phyloP scores from a whole-genome alignment of 2,329 filamentous ascomycete genomes.

The Tolypocladium inflatum region DNA sequence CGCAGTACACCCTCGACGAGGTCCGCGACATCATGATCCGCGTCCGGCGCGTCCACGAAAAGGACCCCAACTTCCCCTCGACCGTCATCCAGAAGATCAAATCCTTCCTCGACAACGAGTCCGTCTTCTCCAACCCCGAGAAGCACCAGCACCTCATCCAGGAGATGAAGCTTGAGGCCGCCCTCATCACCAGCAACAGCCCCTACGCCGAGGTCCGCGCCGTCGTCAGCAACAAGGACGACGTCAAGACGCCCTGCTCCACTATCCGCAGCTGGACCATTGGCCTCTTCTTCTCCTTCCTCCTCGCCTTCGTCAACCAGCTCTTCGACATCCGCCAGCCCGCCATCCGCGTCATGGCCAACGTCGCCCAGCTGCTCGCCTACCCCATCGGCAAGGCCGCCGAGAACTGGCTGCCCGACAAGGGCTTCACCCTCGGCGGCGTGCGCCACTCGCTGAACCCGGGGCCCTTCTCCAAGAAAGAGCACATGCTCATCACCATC shows the following conservation, averaged over 20 bases:
- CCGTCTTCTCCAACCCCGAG: constrained; percentile 33
- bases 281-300: constrained; percentile 38
- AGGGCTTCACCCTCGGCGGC: constrained; percentile 36
- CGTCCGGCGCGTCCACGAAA: constrained; percentile 29
- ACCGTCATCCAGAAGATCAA: constrained; percentile 29
- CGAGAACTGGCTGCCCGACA: constrained; percentile 41
- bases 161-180: constrained; percentile 46
- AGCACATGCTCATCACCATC: constrained; percentile 52
- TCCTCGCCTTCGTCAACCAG: constrained; percentile 44
- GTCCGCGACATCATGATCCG: constrained; percentile 31
- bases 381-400: constrained; percentile 43
- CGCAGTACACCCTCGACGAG: constrained; percentile 31
- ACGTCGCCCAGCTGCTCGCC: constrained; percentile 47
- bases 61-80: constrained; percentile 33
- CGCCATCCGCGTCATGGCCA: constrained; percentile 41
- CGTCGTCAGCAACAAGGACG: constrained; percentile 47
- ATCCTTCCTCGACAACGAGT: constrained; percentile 32
- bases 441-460: constrained; percentile 42
- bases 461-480: constrained; percentile 48
- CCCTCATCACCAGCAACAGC: constrained; percentile 44
- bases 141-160: constrained; percentile 37
- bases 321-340: constrained; percentile 49
- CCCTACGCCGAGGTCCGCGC: constrained; percentile 49
- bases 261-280: constrained; percentile 47
- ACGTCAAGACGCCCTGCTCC: constrained; percentile 36